Evolutionary conservation across 2,329 filamentous ascomycete species (phyloP), one percentile per base, ranked within the genome.

Genomic region (Colletotrichum sansevieriae): DNA sequence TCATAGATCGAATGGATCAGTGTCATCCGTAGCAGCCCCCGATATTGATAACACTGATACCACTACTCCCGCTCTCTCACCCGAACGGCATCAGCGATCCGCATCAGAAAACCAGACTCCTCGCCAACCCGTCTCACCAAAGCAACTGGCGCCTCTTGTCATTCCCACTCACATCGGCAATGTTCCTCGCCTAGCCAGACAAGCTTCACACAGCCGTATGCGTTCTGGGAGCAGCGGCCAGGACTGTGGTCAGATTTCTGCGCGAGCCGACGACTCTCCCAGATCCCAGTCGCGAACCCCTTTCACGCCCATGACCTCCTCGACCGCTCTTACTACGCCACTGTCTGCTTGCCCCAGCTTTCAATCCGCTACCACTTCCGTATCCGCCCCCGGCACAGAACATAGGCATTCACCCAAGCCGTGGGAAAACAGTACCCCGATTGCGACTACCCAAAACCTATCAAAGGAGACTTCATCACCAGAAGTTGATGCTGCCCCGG

Each of bases 61-160:
- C 55, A 18, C 37, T 6, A 61, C 47, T 11, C 49, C 49, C 6
- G 56, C 67, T 13, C 58, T 56, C 43, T 70, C 63, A 3, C 63
- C 63, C n/a, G 68, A 63, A 29, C 56, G 67, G 13, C 67, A 71
- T 37, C 67, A 71, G 13, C 63, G 70, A 49, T 71, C 70, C 20
- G 60, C 67, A 13, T 71, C 67, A 7, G 70, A 71, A 11, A 68
- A 41, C 41, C 68, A 56, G 46, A 61, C 55, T 33, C 57, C 63
- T 29, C 61, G 65, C 25, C 68, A 61, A 62, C 83, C 81, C n/a
- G 76, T 83, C 43, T 88, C 86, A 11, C 86, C 87, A 18, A 88
- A 83, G 75, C 82, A 81, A 52, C 80, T 90, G 7, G 76, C 87
- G 1, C 88, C 87, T 29, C 82, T 90, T 22, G 83, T 88, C 44